These are phyloP conservation scores for Aspergillus sp. DNA, from an alignment of 2,329 filamentous ascomycete species.

Conservation along the genomic window DNA sequence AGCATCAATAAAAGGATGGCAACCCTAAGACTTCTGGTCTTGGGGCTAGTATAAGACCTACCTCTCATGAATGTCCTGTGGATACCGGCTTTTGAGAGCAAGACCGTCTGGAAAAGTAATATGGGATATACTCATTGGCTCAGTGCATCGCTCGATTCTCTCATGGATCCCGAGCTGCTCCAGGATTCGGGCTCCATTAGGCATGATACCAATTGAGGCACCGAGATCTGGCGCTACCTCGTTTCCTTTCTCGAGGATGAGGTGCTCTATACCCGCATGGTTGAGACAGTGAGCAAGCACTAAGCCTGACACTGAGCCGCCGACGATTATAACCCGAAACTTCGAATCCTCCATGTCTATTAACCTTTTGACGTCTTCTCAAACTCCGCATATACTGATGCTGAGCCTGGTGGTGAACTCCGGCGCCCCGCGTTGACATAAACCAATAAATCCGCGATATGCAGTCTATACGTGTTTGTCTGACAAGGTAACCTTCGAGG, in stretches of 20 bases:
- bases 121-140: slow-evolving; percentile 14
- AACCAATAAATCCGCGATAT: background rate
- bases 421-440: no score
- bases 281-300: slow-evolving; percentile 49
- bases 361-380: background rate
- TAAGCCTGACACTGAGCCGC: slow-evolving; percentile 52
- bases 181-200: slow-evolving; percentile 20
- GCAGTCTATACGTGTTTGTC: background rate
- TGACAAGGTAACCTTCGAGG: background rate
- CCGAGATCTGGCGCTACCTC: slow-evolving; percentile 16
- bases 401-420: background rate
- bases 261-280: slow-evolving; percentile 46
- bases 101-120: slow-evolving; percentile 15
- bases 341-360: background rate
- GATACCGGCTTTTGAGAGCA: slow-evolving; percentile 5
- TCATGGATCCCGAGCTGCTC: slow-evolving; percentile 18
- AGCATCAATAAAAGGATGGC: background rate
- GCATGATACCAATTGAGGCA: slow-evolving; percentile 20
- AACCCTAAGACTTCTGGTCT: background rate
- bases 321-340: slow-evolving; percentile 46
- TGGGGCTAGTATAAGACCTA: background rate
- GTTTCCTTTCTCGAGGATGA: slow-evolving; percentile 38
- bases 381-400: background rate
- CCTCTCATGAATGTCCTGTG: slow-evolving; percentile 10
- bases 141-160: slow-evolving; percentile 14